Percentiles rank a stretch among this genome's conserved stretches.
Evolutionary conservation across 768 basidiomycete species (phyloP).

Genomic region (Daedaleopsis sinensis): DNA sequence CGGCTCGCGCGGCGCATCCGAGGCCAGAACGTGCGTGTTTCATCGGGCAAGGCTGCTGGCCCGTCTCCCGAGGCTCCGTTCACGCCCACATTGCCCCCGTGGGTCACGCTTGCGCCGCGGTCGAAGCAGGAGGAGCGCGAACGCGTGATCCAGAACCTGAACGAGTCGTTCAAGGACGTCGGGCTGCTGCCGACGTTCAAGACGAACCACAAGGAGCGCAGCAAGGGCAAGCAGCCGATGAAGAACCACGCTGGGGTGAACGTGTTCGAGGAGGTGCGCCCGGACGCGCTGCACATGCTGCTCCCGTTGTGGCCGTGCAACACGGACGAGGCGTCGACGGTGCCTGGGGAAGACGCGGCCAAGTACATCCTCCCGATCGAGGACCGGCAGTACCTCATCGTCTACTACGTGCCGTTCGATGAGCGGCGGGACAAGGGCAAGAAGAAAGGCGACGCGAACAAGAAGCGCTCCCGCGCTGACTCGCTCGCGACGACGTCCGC

Average conservation of each 20-base stretch:
- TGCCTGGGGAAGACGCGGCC: slow-evolving; percentile 21
- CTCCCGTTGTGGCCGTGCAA: slow-evolving; percentile 84
- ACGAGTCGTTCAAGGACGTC: slow-evolving; percentile 76
- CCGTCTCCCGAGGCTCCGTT: slow-evolving; percentile 14
- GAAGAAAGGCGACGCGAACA: slow-evolving; percentile 38
- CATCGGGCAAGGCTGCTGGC: slow-evolving; percentile 19
- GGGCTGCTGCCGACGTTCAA: slow-evolving; percentile 66
- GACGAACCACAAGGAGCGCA: slow-evolving; percentile 23
- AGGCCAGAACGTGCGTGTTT: slow-evolving; percentile 17
- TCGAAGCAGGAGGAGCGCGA: slow-evolving; percentile 69
- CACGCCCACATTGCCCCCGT: slow-evolving; percentile 45
- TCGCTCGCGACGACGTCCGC: slow-evolving; percentile 28
- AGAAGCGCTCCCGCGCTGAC: slow-evolving; percentile 44
- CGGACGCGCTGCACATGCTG: slow-evolving; percentile 79
- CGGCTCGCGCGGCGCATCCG: slow-evolving; percentile 25
- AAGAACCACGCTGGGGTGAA: slow-evolving; percentile 21
- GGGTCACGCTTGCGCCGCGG: slow-evolving; percentile 68
- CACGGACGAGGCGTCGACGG: slow-evolving; percentile 49
- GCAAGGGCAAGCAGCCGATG: slow-evolving; percentile 24
- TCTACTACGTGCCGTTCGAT: slow-evolving; percentile 73
- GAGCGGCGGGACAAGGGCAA: slow-evolving; percentile 25
- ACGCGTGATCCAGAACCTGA: slow-evolving; percentile 65
- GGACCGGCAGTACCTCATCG: slow-evolving; percentile 70
- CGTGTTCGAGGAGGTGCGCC: slow-evolving; percentile 49
- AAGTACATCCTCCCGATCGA: slow-evolving; percentile 44